Evolutionary conservation across 148 eudicot genomes (phyloP).

Genomic region (Heliosperma pusillum): DNA sequence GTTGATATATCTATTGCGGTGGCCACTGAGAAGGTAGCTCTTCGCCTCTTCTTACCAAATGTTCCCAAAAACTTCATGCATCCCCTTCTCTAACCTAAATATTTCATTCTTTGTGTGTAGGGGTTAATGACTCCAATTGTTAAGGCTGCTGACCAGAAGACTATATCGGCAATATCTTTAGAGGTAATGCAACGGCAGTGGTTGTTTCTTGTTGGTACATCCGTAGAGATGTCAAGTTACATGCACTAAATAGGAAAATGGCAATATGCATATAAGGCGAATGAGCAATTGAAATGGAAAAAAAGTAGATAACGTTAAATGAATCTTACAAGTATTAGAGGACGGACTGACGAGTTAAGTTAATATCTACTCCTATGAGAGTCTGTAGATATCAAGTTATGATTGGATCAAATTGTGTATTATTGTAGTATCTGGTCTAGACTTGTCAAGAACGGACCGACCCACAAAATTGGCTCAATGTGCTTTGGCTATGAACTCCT

Average conservation of each 20-base stretch:
- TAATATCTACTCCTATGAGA: not conserved
- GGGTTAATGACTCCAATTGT: slow-evolving; percentile 97
- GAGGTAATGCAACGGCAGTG: slow-evolving; percentile 50
- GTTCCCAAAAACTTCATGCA: not conserved
- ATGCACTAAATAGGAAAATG: not conserved
- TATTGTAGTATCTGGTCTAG: not conserved
- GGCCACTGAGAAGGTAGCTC: slow-evolving; percentile 88
- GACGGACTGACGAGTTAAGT: not conserved
- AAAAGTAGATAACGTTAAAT: not conserved
- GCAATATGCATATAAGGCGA: not conserved
- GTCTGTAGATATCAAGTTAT: not conserved
- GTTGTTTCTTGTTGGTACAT: slow-evolving; percentile 8
- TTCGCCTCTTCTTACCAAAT: not conserved
- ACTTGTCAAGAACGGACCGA: too few relatives aligned
- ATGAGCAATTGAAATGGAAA: not conserved
- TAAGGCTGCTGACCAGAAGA: slow-evolving; percentile 92
- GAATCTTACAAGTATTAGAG: not conserved
- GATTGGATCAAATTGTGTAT: not conserved
- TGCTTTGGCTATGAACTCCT: too few relatives aligned
- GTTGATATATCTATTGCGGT: slow-evolving; percentile 97
- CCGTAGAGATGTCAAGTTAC: not conserved
- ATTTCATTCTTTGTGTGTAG: slow-evolving; percentile 35
- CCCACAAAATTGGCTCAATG: too few relatives aligned
- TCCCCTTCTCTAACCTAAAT: slow-evolving; percentile 11
- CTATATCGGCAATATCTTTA: slow-evolving; percentile 75